Evolutionary conservation across 2,329 filamentous ascomycete species (phyloP), one percentile per base, ranked within the genome.

Genomic region (Clonostachys byssicola): DNA sequence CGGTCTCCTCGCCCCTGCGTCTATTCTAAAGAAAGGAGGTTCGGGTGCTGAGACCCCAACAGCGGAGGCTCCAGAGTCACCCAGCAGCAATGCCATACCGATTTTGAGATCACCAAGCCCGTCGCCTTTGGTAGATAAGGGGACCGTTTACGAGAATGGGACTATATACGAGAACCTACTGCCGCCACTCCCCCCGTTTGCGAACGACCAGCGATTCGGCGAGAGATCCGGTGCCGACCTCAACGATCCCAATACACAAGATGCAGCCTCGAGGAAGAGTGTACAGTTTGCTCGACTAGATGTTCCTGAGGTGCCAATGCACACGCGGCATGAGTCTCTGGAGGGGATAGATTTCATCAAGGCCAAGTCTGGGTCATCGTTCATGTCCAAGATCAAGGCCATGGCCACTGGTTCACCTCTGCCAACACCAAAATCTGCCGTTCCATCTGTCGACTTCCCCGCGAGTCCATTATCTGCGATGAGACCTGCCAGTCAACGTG

Each of bases 361-460:
- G 64, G 78, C 79, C 18, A 75, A 77, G 50, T 72, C 78, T 47
- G 78, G 40, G 10, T 47, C 80, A 18, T 85, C 86, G 20, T 77
- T 95, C 53, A 89, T 95, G 66, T 85, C 85, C 16, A 91, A 87
- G 62, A 66, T 95, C 52, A 90, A 88, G 61, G 85, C 88, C 5
- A 71, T 95, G 47, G 81, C 88, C 18, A 78, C 75, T 12, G 66
- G 70, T 8, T 65, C 72, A n/a, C 65, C 63, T 20, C 62, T 74
- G 12, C 77, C 78, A 46, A 65, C 66, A n/a, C 67, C 76, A 64
- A 67, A 59, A 62, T 71, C 54, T 60, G 70, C 51, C 57, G 56
- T 46, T 54, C 51, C 52, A 47, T 54, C 49, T 35, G 23, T 30
- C 23, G 23, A 30, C 23, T 30, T 30, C 54, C 58, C 10, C 53